Base-by-base conservation (phyloP, 2,329 filamentous ascomycete genomes). In the Alternaria consortialis region DNA sequence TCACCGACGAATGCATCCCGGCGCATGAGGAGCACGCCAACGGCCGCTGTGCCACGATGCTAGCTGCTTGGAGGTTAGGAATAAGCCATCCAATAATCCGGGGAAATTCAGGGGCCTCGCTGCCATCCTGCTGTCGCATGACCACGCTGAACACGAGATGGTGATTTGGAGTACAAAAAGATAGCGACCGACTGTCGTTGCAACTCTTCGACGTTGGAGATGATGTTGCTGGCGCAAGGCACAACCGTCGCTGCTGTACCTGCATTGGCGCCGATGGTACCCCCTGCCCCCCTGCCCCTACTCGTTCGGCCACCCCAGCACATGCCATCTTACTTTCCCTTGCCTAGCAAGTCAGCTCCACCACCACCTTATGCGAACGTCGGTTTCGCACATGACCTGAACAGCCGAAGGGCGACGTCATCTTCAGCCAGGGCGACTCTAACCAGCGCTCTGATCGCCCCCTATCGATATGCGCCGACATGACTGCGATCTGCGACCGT, bases 31-130 rank as follows among this genome's bases (percentile, higher is more conserved):
- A 44, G 56, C 59, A 63, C 65, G 60, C 66, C 69, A 71, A 71
- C 69, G 70, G 68, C 62, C 64, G 56, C 65, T 58, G 64, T 62
- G 58, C 68, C 53, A 42, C 34, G 39, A 9, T 13, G 27, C 65
- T 72, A 72, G 63, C 75, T 59, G 43, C 29, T 43, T 56, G 29
- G 11, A 53, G 72, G 1, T 15, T 65, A 65, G 67, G 58, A 44
- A 5, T 7, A 47, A 61, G 68, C 68, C 70, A 73, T 39, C 60
- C 72, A 74, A 75, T 75, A 74, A 75, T 64, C 70, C 67, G 74
- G 75, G 75, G 67, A 76, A 74, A 69, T 76, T 76, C 74, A 75
- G 73, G 74, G 74, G 73, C 62, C 62, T 56, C 9, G 46, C 60
- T 69, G 62, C 65, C 46, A 62, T 46, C 23, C 15, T 40, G 27